Evolutionary conservation across 192 early-diverging fungal genomes (phyloP), one percentile per base, ranked within the genome.

Genomic region (Coemansia sp.): DNA sequence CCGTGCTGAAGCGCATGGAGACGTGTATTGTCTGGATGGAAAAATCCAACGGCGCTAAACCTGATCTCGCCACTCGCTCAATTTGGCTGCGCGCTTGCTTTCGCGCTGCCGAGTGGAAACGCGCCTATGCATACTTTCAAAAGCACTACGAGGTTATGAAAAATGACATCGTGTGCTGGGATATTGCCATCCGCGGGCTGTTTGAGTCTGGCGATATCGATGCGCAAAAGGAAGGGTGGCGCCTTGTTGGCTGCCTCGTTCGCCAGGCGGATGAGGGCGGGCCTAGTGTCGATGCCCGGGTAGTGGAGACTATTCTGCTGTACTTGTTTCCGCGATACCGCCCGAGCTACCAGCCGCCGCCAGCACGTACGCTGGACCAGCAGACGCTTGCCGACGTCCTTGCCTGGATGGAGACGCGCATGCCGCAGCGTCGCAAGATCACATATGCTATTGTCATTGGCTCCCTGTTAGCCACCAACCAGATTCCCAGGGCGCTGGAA

Each of bases 61-160:
- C 81, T 16, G 81, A 83, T 36, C 29, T 47, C 15, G 73, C 55
- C 16, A 83, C 81, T 3, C 46, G 67, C 18, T 50, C 72, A 0
- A 83, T 83, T 10, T 78, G 81, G 81, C 58, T 83, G 60, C 81
- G 81, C 4, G 81, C 81, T 2, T 75, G 73, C n/a, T 78, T 83
- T 63, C 76, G 70, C 5, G 24, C 43, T 12, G 72, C 68, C 34
- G 50, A 65, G 36, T 83, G 81, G 81, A 13, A 4, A 0, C 16
- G 43, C 3, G 81, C 66, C 13, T 65, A 33, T 8, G 22, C 31
- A 2, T 78, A 53, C 34, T 83, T 83, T 64, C 58, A 61, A 20
- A 34, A 12, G 5, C 41, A 78, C 36, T 44, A 27, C 15, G 63
- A 22, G 29, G 41, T 0, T 1, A 72, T 75, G 69, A 31, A 46